These are phyloP conservation scores for Phytopythium montanum DNA, from an alignment of 352 stramenopile genomes.

Conservation along the genomic window DNA sequence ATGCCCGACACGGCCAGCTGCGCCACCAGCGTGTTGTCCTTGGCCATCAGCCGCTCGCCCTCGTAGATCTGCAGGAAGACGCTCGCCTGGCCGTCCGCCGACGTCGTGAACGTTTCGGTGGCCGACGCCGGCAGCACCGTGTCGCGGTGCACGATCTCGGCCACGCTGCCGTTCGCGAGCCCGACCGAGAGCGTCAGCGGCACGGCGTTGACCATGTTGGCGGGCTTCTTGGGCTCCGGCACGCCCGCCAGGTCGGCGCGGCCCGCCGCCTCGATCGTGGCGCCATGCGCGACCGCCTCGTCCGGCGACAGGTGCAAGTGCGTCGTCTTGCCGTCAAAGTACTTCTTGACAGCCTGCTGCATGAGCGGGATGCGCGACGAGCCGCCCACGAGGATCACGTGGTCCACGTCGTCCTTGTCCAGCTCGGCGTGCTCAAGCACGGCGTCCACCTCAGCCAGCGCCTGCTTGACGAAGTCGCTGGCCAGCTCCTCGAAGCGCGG, in stretches of 20 bases:
- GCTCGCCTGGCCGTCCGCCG: constrained; percentile 87
- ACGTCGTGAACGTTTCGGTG: constrained; percentile 88
- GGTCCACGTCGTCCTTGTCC: constrained; percentile 89
- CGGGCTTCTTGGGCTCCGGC: constrained; percentile 50
- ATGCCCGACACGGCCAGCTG: constrained; percentile 91
- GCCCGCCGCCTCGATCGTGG: constrained; percentile 79
- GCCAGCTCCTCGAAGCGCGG: constrained; percentile 96
- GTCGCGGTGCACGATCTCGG: constrained; percentile 89
- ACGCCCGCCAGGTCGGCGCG: constrained; percentile 67
- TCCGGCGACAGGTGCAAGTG: constrained; percentile 87
- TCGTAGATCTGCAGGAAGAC: constrained; percentile 94
- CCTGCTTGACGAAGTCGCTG: constrained; percentile 90
- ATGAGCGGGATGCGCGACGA: constrained; percentile 97
- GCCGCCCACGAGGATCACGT: constrained; percentile 96
- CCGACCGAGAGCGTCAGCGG: constrained; percentile 92
- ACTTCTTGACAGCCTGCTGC: constrained; percentile 76
- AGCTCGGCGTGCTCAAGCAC: constrained; percentile 72
- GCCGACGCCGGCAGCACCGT: constrained; percentile 85
- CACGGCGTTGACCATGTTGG: constrained; percentile 90
- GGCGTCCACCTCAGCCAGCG: constrained; percentile 89
- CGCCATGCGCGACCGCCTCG: constrained; percentile 89
- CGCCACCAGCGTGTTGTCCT: constrained; percentile 94
- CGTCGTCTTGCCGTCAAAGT: constrained; percentile 82
- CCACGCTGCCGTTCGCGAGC: constrained; percentile 90
- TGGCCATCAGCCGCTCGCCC: constrained; percentile 96